phyloP scores from a whole-genome alignment of 768 basidiomycete genomes.

The Mycena belliarum region DNA sequence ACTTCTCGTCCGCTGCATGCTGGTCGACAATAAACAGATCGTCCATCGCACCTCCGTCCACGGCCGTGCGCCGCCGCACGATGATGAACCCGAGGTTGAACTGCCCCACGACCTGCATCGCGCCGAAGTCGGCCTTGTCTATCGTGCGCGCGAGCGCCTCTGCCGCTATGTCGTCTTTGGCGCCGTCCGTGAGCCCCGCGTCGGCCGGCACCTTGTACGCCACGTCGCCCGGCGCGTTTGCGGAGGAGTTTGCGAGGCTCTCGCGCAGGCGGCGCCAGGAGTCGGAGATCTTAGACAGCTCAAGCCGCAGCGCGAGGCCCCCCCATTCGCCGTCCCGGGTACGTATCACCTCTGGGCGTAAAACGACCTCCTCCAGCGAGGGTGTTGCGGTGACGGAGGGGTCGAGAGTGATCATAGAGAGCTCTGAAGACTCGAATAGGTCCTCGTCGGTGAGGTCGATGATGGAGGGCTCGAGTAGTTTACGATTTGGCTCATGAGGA shows the following conservation, averaged over 20 bases:
- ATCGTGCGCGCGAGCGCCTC: constrained; percentile 82
- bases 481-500: constrained; percentile 17
- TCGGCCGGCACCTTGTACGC: constrained; percentile 30
- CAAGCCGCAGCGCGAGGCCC: constrained; percentile 32
- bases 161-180: constrained; percentile 55
- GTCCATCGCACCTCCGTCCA: constrained; percentile 47
- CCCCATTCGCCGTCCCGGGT: constrained; percentile 24
- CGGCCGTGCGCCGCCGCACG: constrained; percentile 54
- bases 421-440: constrained; percentile 24
- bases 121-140: constrained; percentile 78
- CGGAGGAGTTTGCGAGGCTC: neutral
- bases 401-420: constrained; percentile 19
- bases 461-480: constrained; percentile 8
- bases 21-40: constrained; percentile 97
- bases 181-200: constrained; percentile 36
- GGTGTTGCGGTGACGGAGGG: constrained; percentile 15
- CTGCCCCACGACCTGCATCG: constrained; percentile 88
- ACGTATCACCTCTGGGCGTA: constrained; percentile 45
- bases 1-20: constrained; percentile 98
- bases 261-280: constrained; percentile 9
- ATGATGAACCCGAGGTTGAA: constrained; percentile 97
- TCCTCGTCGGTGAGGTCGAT: constrained; percentile 26
- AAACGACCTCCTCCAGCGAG: constrained; percentile 22
- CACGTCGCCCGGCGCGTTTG: neutral
- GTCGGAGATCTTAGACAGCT: constrained; percentile 27